A percentile compares a stretch with the other conserved stretches of the same genome.
Evolutionary conservation across 1,139 yeast species (phyloP).

Genomic region (Yamadazyma siamensis): DNA sequence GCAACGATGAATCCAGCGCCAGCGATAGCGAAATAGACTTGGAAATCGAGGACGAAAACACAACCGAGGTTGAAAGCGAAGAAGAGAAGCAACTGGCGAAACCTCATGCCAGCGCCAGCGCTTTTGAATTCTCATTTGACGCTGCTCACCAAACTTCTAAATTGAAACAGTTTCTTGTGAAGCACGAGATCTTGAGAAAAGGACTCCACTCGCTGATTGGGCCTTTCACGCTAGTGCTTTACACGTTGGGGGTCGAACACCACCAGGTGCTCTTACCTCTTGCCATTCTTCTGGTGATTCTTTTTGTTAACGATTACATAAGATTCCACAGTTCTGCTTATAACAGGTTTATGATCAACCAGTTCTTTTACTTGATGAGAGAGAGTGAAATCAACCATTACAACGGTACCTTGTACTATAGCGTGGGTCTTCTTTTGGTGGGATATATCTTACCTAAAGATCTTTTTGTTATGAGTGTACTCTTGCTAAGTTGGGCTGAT

Average conservation of each 20-base stretch:
- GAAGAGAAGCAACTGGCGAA: slow-evolving; percentile 9
- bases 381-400: slow-evolving; percentile 65
- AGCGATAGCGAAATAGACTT: slow-evolving; percentile 8
- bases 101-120: slow-evolving; percentile 1
- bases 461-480: slow-evolving; percentile 68
- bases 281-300: slow-evolving; percentile 46
- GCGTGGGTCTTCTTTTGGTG: slow-evolving; percentile 72
- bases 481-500: slow-evolving; percentile 92
- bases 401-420: slow-evolving; percentile 86
- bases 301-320: slow-evolving; percentile 64
- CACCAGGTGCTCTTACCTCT: slow-evolving; percentile 59
- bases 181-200: slow-evolving; percentile 88
- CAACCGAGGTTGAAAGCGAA: slow-evolving; percentile 14
- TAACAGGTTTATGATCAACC: slow-evolving; percentile 61
- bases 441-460: slow-evolving; percentile 75
- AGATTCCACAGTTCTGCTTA: slow-evolving; percentile 61
- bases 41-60: slow-evolving; percentile 13
- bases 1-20: slow-evolving; percentile 11
- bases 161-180: slow-evolving; percentile 54
- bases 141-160: slow-evolving; percentile 8
- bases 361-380: slow-evolving; percentile 79
- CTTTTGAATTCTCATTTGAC: slow-evolving; percentile 1
- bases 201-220: slow-evolving; percentile 87
- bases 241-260: slow-evolving; percentile 58
- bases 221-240: slow-evolving; percentile 67